Evolutionary conservation across 345 rosid genomes (phyloP).

Genomic region (Salix caprea): DNA sequence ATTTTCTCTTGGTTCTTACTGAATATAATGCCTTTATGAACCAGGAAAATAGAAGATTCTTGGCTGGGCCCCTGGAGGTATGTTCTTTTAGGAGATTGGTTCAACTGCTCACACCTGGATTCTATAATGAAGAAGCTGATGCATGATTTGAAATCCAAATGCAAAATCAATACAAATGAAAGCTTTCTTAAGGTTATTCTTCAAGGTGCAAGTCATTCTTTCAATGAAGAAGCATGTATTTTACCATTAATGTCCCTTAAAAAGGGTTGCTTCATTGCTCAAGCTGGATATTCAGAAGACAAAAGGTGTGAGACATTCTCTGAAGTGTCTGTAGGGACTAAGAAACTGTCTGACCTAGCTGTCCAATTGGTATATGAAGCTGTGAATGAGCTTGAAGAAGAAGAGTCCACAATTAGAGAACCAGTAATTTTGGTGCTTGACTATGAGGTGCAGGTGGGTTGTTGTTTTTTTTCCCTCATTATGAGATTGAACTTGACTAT

Average conservation of each 20-base stretch:
- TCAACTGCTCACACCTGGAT: conserved; percentile 39
- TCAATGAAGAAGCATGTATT: conserved; percentile 42
- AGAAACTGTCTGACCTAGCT: conserved; percentile 41
- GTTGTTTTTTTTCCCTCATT: not conserved
- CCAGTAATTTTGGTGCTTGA: conserved; percentile 75
- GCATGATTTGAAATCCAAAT: conserved; percentile 60
- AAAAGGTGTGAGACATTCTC: conserved; percentile 29
- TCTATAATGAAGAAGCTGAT: conserved; percentile 47
- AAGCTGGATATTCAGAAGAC: conserved; percentile 34
- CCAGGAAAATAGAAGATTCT: conserved; percentile 69
- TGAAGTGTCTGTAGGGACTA: conserved; percentile 22
- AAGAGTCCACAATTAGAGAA: conserved; percentile 41
- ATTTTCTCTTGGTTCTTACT: conserved; percentile 7
- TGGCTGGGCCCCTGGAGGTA: conserved; percentile 89
- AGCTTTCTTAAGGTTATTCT: conserved; percentile 56
- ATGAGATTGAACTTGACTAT: not conserved
- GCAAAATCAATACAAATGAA: conserved; percentile 60
- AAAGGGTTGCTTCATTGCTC: conserved; percentile 60
- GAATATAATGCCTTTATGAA: conserved; percentile 16
- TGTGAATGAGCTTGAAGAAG: conserved; percentile 46
- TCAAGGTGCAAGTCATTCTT: conserved; percentile 40
- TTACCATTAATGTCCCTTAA: conserved; percentile 33
- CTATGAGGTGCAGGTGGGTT: conserved; percentile 74
- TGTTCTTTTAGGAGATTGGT: conserved; percentile 61
- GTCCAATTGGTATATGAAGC: conserved; percentile 58